phyloP scores from a whole-genome alignment of 768 basidiomycete genomes.

The Tephrocybe sp. region DNA sequence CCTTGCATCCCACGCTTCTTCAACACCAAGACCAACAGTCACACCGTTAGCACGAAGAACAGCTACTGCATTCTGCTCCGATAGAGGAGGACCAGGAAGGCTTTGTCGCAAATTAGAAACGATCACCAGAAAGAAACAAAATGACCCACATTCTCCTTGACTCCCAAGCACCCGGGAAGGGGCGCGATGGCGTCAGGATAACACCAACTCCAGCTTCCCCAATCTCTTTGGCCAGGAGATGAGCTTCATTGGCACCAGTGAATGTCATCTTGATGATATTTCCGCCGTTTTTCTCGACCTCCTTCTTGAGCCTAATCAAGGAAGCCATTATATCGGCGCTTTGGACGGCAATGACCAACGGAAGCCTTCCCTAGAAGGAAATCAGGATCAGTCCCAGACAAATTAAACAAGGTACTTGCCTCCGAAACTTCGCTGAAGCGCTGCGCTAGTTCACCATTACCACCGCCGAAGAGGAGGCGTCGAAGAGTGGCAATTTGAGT shows the following conservation, averaged over 20 bases:
- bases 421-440: conserved; percentile 46
- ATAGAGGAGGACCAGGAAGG: conserved; percentile 71
- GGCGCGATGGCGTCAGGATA: conserved; percentile 49
- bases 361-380: conserved; percentile 52
- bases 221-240: conserved; percentile 68
- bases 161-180: conserved; percentile 78
- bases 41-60: conserved; percentile 69
- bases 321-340: conserved; percentile 84
- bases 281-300: conserved; percentile 46
- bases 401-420: conserved; percentile 24
- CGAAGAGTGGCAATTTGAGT: conserved; percentile 77
- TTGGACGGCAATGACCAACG: conserved; percentile 70
- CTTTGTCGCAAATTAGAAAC: conserved; percentile 24
- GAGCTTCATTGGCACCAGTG: conserved; percentile 63
- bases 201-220: conserved; percentile 46
- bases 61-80: conserved; percentile 49
- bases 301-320: conserved; percentile 63
- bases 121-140: not conserved
- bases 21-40: conserved; percentile 63
- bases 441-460: conserved; percentile 33
- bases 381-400: not conserved
- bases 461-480: conserved; percentile 50
- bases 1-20: conserved; percentile 67
- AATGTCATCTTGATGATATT: conserved; percentile 53
- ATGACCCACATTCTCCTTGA: conserved; percentile 52